These are phyloP conservation scores for Pseudotulostoma volvatum DNA, from an alignment of 495 filamentous ascomycete genomes.

Conservation along the genomic window DNA sequence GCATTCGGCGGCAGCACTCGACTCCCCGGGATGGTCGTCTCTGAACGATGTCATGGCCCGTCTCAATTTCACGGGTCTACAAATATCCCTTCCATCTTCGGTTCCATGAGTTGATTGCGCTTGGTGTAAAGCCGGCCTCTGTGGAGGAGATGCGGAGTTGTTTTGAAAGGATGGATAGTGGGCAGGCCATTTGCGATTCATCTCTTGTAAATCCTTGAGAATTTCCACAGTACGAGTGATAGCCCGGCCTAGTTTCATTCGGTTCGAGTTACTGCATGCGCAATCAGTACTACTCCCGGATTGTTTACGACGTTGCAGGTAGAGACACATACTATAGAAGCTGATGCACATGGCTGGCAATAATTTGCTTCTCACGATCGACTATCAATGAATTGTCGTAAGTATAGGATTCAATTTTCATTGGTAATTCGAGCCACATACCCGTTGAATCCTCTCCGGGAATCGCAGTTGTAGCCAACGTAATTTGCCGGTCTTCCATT, in stretches of 20 bases:
- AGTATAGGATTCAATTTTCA: neutral
- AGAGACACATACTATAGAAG: constrained; percentile 39
- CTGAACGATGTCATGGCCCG: constrained; percentile 59
- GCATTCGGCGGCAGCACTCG: constrained; percentile 48
- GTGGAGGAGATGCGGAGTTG: constrained; percentile 30
- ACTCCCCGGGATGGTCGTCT: constrained; percentile 46
- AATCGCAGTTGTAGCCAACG: constrained; percentile 36
- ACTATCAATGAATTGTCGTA: constrained; percentile 12
- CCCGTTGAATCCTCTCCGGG: constrained; percentile 32
- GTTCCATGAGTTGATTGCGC: constrained; percentile 27
- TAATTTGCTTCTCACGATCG: constrained; percentile 41
- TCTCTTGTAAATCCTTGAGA: constrained; percentile 62
- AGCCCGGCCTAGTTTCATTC: constrained; percentile 64
- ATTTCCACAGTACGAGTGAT: constrained; percentile 76
- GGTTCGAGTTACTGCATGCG: constrained; percentile 68
- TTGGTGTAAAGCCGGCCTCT: constrained; percentile 34
- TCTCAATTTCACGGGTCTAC: constrained; percentile 36
- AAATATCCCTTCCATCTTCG: constrained; percentile 19
- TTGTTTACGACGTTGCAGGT: constrained; percentile 10
- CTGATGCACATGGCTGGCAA: constrained; percentile 59
- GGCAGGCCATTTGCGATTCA: constrained; percentile 83
- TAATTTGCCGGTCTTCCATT: constrained; percentile 50
- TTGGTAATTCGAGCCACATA: constrained; percentile 4
- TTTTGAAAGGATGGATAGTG: constrained; percentile 81
- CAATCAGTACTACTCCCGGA: constrained; percentile 6